Evolutionary conservation across 306 rosid genomes (phyloP), one percentile per base, ranked within the genome.

Genomic region (Glycyrrhiza uralensis): DNA sequence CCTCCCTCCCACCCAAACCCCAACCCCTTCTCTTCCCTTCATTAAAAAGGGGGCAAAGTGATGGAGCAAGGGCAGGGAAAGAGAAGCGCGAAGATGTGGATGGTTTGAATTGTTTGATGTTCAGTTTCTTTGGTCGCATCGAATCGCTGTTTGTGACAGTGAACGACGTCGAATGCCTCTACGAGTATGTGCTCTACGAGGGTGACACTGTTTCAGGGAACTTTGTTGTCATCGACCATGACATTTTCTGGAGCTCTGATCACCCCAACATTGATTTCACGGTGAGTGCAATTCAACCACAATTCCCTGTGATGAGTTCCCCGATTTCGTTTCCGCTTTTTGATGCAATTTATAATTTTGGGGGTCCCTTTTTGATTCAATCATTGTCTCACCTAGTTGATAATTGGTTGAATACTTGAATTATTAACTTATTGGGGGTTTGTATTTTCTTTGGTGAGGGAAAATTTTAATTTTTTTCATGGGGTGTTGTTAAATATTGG

Each of bases 201-300:
- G 92, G 87, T 30, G 98, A 92, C 77, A 45, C 84, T 3, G 76
- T 92, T 46, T 83, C 95, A 1, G 98, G 98, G 0, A 92, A 92
- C 52, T 92, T 90, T 32, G 98, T 92, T 3, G 98, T 92, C 12
- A 95, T 92, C 52, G 96, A 92, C 63, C 96, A 90, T 60, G 98
- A 88, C 18, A 92, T 92, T 66, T 92, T 89, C 87, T 92, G 98
- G 98, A 41, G 78, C 75, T 57, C 87, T 55, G 98, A 92, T 88
- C 98, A 92, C 76, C 96, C 98, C 5, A 96, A 96, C 62, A 81
- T 92, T 41, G 96, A 90, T 75, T 80, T 92, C 59, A 79, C 87
- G 52, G 98, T 92, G 33, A 76, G 81, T 59, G 30, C 6, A 23
- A 28, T n/a, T n/a, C n/a, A n/a, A n/a, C 13, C 13, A 10, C 20